Evolutionary conservation across 805 yeast species (phyloP).

Genomic region (Saturnispora kantuleensis): DNA sequence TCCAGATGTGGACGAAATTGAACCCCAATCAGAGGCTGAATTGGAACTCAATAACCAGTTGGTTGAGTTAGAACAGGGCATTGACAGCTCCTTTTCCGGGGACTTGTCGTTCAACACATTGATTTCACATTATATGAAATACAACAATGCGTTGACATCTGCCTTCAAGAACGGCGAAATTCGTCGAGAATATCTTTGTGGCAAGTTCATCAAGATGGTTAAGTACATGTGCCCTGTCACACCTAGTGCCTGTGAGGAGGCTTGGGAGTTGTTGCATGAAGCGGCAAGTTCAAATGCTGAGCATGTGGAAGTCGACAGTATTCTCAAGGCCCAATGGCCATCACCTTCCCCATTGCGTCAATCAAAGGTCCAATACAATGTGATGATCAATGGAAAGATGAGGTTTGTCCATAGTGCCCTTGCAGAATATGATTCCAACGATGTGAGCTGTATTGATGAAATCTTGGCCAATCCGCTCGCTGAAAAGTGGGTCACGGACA

Average conservation of each 20-base stretch:
- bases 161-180: conserved; percentile 33
- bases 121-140: conserved; percentile 82
- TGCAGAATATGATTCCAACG: conserved; percentile 29
- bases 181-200: conserved; percentile 5
- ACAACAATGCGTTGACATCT: conserved; percentile 45
- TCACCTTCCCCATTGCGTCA: conserved; percentile 30
- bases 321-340: conserved; percentile 65
- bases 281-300: background rate
- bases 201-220: conserved; percentile 39
- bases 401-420: conserved; percentile 33
- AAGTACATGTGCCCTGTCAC: conserved; percentile 69
- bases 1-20: conserved; percentile 9
- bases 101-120: conserved; percentile 70
- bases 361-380: conserved; percentile 34
- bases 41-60: conserved; percentile 47
- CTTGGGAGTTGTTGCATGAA: conserved; percentile 46
- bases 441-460: conserved; percentile 30
- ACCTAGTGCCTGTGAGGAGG: conserved; percentile 77
- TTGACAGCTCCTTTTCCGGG: conserved; percentile 50
- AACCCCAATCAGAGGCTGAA: conserved; percentile 30
- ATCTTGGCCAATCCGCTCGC: conserved; percentile 29
- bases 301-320: conserved; percentile 26
- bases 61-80: conserved; percentile 36
- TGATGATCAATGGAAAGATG: conserved; percentile 69
- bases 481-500: conserved; percentile 32